Base-by-base conservation (phyloP, 805 yeast genomes). In the Torulaspora delbrueckii region DNA sequence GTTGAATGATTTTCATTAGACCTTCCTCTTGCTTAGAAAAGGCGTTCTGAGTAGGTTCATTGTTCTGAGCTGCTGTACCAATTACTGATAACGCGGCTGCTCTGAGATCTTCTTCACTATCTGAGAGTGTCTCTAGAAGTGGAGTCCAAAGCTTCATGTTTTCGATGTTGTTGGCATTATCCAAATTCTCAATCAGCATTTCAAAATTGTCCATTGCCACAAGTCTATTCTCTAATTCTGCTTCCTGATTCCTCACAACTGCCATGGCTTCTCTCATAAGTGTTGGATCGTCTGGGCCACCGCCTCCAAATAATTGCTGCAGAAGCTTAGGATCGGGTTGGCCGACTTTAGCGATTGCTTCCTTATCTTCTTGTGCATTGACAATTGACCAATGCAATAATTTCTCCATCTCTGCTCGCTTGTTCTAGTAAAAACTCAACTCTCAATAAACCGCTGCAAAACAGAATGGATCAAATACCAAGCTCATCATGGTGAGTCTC, bases 61-160 rank as follows among this genome's bases (percentile, higher is more conserved):
- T 93, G 63, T 93, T 93, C 66, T 93, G 99, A 3, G 86, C 95
- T 0, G 98, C 96, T 0, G 91, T 85, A 2, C 95, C 96, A 19
- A 90, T 76, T 33, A 85, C 77, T 30, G 93, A 81, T 48, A 86
- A 79, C 0, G 90, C 84, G 45, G 72, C 70, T 7, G 75, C 69
- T 47, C 81, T 72, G 26, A 91, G 64, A 13, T 70, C 72, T 2
- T 65, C 57, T 2, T 70, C 68, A 5, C 70, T 67, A 27, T 68
- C 68, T 25, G 69, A 68, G 40, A 89, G 68, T 42, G 76, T 75
- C 1, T 65, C 62, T n/a, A 88, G 69, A 35, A 90, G 63, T 2
- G 81, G 71, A 18, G 75, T 79, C 99, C 98, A 93, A 51, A 89
- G 74, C 53, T 80, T 78, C 72, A 90, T 62, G 56, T 84, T 85